Conservation (phyloP, 1,284 basidiomycete species). For the Volvariella surrecta region DNA sequence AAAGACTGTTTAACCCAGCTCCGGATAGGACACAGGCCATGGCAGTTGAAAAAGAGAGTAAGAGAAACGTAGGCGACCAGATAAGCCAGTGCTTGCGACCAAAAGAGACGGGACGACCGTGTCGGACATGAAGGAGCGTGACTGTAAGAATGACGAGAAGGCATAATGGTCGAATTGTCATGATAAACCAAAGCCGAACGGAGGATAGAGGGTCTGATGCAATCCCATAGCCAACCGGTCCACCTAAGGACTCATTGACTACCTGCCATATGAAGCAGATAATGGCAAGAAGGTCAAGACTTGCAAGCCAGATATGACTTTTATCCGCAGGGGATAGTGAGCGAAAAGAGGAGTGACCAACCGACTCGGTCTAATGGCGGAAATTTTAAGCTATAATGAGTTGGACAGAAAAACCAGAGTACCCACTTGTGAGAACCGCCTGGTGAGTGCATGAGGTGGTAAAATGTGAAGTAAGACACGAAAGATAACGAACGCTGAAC, state of each 20-base stretch:
- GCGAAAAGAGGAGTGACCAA: constrained; percentile 58
- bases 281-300: constrained; percentile 52
- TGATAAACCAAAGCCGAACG: constrained; percentile 51
- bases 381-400: constrained; percentile 11
- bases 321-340: constrained; percentile 58
- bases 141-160: constrained; percentile 49
- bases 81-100: constrained; percentile 61
- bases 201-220: constrained; percentile 41
- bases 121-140: constrained; percentile 59
- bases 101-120: constrained; percentile 59
- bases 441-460: constrained; percentile 60
- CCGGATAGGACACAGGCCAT: constrained; percentile 51
- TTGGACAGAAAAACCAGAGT: constrained; percentile 9
- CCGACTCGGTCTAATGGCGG: constrained; percentile 49
- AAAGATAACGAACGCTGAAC: constrained; percentile 64
- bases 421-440: constrained; percentile 59
- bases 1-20: constrained; percentile 42
- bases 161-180: constrained; percentile 57
- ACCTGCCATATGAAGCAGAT: constrained; percentile 58
- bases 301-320: constrained; percentile 62
- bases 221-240: constrained; percentile 30
- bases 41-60: constrained; percentile 46
- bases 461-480: constrained; percentile 63
- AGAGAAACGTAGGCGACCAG: constrained; percentile 50
- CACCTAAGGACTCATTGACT: constrained; percentile 39